Evolutionary conservation across 371 early-diverging fungal species (phyloP).

Genomic region (Mucor plumbeus): DNA sequence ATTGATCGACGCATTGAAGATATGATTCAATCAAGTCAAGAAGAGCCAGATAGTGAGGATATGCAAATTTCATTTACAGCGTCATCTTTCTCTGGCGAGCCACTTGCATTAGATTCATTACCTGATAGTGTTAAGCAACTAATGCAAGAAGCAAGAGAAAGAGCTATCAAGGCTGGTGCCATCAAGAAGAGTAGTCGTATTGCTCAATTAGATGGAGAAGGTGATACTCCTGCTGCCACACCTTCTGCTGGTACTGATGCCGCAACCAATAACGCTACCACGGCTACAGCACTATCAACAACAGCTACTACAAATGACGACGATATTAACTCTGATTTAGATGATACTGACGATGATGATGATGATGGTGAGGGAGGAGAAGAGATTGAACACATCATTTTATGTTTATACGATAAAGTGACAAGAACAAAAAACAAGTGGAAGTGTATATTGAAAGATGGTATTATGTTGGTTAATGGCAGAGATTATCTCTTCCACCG

Average conservation of each 20-base stretch:
- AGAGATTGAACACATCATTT: constrained; percentile 84
- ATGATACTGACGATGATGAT: constrained; percentile 78
- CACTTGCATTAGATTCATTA: constrained; percentile 39
- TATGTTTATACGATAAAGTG: constrained; percentile 96
- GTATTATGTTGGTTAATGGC: constrained; percentile 93
- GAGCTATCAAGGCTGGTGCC: constrained; percentile 42
- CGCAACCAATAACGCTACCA: not conserved
- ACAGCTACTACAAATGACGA: constrained; percentile 58
- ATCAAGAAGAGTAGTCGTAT: constrained; percentile 23
- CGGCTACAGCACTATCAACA: constrained; percentile 18
- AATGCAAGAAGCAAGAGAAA: constrained; percentile 45
- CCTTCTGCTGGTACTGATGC: not conserved
- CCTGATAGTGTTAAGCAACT: constrained; percentile 45
- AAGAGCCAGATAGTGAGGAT: constrained; percentile 5
- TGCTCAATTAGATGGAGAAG: constrained; percentile 62
- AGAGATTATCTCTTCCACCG: constrained; percentile 93
- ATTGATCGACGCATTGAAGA: constrained; percentile 51
- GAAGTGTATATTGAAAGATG: constrained; percentile 95
- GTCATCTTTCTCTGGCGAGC: constrained; percentile 33
- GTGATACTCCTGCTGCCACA: constrained; percentile 36
- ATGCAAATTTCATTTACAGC: constrained; percentile 37
- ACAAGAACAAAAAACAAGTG: constrained; percentile 96
- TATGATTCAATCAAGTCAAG: constrained; percentile 25
- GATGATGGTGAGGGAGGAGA: constrained; percentile 78
- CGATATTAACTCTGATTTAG: constrained; percentile 86